A percentile compares a stretch with the other conserved stretches of the same genome.
Evolutionary conservation across 2,329 filamentous ascomycete genomes (phyloP).

Genomic region (Metarhizium brunneum): DNA sequence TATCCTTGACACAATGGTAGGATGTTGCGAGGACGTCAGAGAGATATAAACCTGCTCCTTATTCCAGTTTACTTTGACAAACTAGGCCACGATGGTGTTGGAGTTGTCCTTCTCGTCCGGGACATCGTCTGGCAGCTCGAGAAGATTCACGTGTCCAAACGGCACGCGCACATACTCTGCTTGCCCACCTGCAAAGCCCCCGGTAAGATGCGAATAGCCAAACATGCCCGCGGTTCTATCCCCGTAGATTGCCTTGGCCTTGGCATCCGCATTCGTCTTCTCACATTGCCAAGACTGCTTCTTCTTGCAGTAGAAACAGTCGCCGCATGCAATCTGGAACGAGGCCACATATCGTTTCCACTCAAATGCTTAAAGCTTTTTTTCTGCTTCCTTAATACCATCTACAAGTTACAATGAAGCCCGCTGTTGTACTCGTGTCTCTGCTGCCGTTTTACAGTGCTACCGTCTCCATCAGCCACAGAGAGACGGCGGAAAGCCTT

Average conservation of each 20-base stretch:
- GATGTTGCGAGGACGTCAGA: constrained; percentile 73
- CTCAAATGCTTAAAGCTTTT: too few species aligned
- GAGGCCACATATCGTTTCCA: constrained; percentile 52
- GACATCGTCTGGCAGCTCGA: constrained; percentile 68
- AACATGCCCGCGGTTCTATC: constrained; percentile 66
- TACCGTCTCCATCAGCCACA: too few species aligned
- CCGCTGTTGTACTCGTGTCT: too few species aligned
- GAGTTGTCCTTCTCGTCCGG: constrained; percentile 66
- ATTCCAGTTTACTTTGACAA: too few species aligned
- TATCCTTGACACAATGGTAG: constrained; percentile 78
- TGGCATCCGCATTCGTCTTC: constrained; percentile 65
- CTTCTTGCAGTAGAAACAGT: constrained; percentile 70
- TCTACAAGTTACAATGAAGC: too few species aligned
- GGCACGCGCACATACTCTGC: constrained; percentile 82
- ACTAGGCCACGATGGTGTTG: too few species aligned
- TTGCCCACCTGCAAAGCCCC: constrained; percentile 80
- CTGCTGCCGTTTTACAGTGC: too few species aligned
- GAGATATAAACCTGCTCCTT: constrained; percentile 49
- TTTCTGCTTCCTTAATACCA: too few species aligned
- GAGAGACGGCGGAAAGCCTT: too few species aligned
- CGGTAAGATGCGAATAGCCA: constrained; percentile 70
- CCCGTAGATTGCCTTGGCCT: constrained; percentile 69
- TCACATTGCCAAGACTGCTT: constrained; percentile 75
- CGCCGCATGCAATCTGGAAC: constrained; percentile 71
- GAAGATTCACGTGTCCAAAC: constrained; percentile 68